These are phyloP conservation scores for Cucurbita maxima DNA, from an alignment of 306 rosid genomes.

Conservation along the genomic window DNA sequence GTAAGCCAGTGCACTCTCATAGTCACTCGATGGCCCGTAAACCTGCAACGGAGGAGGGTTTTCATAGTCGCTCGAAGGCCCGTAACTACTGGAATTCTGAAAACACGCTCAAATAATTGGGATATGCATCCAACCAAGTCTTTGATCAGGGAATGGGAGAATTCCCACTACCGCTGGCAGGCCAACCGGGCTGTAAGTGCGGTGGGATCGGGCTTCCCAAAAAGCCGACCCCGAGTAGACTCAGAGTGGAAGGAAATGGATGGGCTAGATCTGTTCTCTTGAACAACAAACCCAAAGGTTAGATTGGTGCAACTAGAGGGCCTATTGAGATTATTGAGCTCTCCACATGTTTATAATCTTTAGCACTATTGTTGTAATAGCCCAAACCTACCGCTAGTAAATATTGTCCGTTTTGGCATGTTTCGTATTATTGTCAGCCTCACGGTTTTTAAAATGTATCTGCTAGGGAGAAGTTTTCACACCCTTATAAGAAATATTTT, in stretches of 20 bases:
- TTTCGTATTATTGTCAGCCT: too few species aligned
- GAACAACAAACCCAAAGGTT: not conserved
- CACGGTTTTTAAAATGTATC: too few species aligned
- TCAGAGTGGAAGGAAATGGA: not conserved
- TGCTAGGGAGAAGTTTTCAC: too few species aligned
- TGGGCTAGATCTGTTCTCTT: not conserved
- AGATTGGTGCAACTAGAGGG: not conserved
- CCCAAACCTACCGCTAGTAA: too few species aligned
- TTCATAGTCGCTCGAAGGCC: not conserved
- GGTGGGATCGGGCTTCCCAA: too few species aligned
- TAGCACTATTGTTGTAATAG: too few species aligned
- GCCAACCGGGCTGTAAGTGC: too few species aligned
- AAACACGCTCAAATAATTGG: not conserved
- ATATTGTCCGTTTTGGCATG: too few species aligned
- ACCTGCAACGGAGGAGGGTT: slow-evolving; percentile 20
- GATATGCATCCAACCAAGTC: not conserved
- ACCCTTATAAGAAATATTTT: too few species aligned
- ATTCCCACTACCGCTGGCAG: too few species aligned
- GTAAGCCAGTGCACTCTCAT: slow-evolving; percentile 38
- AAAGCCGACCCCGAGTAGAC: not conserved
- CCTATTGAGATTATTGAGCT: not conserved
- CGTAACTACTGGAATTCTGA: not conserved
- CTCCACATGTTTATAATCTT: not conserved
- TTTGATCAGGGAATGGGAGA: too few species aligned
- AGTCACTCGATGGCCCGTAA: slow-evolving; percentile 51